Evolutionary conservation across 331 rosid species (phyloP), one percentile per base, ranked within the genome.

Genomic region (Malus hybrid): DNA sequence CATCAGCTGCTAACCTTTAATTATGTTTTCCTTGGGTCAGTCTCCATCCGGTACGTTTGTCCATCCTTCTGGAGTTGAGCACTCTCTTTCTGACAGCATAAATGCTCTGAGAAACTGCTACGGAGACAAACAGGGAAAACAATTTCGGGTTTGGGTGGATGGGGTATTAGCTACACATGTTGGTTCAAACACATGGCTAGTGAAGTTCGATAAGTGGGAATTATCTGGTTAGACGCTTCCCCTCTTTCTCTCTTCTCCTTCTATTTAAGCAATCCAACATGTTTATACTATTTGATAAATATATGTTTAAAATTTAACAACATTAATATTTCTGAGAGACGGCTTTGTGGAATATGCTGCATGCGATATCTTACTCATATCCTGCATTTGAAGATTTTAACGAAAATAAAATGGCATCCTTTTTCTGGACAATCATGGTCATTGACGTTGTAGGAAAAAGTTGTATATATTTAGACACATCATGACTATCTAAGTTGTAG

Each of bases 71-170:
- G 99, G 99, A 64, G 22, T 59, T 3, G 91, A 85, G 79, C 75
- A 77, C 67, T 76, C 39, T 70, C 71, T 90, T 31, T 10, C 60
- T 44, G 89, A 85, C 33, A 56, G 77, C 78, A 1, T 85, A 81
- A 80, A 75, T 76, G 27, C 42, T 62, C 62, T 90, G 73, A 72
- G 83, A 76, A 78, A 72, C 54, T 75, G 46, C 66, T 82, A 89
- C 54, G 99, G 99, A 80, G 91, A 95, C 81, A 80, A 83, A 67
- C 87, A 85, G 80, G 99, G 93, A 80, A 88, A 88, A 78, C 85
- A 79, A 63, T 90, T 65, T 69, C 85, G 89, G 80, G 86, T 82
- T 73, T 90, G 89, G 97, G 88, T 92, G 63, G 98, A 95, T 77
- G 80, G 78, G 65, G 82, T 90, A n/a, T 74, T 81, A 70, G 75